These are phyloP conservation scores for Neoboletus subvelutipes DNA, from an alignment of 768 basidiomycete species.

Conservation along the genomic window DNA sequence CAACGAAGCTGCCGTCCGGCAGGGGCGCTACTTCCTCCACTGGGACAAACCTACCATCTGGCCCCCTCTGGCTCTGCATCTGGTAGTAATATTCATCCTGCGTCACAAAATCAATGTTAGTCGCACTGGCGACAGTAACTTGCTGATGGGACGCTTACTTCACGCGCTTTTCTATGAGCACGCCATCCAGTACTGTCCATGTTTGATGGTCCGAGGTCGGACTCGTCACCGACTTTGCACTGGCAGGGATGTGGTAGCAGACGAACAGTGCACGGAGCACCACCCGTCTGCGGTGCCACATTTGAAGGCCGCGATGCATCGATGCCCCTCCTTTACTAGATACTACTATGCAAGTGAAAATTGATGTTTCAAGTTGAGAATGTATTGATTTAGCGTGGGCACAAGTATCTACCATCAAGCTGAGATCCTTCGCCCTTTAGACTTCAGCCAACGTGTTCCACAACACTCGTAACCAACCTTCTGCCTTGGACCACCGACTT, in stretches of 20 bases:
- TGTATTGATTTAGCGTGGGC: neutral
- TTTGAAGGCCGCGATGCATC: neutral
- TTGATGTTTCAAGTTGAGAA: neutral
- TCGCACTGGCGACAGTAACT: neutral
- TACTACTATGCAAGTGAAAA: neutral
- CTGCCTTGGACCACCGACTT: slow-evolving; percentile 79
- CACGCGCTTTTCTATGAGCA: slow-evolving; percentile 60
- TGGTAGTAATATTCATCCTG: slow-evolving; percentile 33
- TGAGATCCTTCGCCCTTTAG: neutral
- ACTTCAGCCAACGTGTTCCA: slow-evolving; percentile 74
- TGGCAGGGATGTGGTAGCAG: neutral
- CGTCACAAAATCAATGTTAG: slow-evolving; percentile 16
- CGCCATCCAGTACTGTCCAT: slow-evolving; percentile 85
- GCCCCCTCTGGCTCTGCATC: slow-evolving; percentile 36
- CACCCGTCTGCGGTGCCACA: neutral
- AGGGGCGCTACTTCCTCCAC: slow-evolving; percentile 60
- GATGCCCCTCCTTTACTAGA: neutral
- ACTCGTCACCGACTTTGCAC: neutral
- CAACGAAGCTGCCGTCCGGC: slow-evolving; percentile 55
- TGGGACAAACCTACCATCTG: slow-evolving; percentile 52
- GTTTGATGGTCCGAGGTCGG: neutral
- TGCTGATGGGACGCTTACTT: slow-evolving; percentile 35
- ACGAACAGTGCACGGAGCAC: neutral
- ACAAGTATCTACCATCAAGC: neutral
- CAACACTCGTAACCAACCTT: slow-evolving; percentile 82